These are phyloP conservation scores for Silene vulgaris DNA, from an alignment of 179 eudicot species.

Conservation along the genomic window DNA sequence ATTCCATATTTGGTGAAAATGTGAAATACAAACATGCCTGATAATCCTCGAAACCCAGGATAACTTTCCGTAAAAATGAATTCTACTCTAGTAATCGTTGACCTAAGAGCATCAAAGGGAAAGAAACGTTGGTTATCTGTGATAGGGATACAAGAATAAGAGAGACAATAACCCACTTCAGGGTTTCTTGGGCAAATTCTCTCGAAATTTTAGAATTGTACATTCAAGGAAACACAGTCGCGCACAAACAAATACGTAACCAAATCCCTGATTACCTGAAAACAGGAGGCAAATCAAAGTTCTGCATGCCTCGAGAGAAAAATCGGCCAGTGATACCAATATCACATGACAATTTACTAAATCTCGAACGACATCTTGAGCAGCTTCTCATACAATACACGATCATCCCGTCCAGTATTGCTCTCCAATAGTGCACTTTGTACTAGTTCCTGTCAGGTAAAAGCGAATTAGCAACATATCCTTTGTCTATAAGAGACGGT, in stretches of 20 bases:
- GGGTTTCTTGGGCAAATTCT: background rate
- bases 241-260: background rate
- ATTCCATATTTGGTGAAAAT: too few species aligned
- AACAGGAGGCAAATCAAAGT: background rate
- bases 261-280: background rate
- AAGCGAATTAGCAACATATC: background rate
- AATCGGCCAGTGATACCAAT: background rate
- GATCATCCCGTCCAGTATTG: slow-evolving; percentile 88
- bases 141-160: too few species aligned
- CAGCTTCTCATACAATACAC: slow-evolving; percentile 74
- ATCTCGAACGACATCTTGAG: slow-evolving; percentile 41
- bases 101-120: too few species aligned
- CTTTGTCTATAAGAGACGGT: background rate
- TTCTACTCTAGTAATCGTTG: too few species aligned
- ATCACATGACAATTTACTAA: background rate
- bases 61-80: too few species aligned
- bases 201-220: too few species aligned
- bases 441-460: slow-evolving; percentile 64
- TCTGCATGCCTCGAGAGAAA: background rate
- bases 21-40: too few species aligned
- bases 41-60: too few species aligned
- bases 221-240: background rate
- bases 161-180: background rate
- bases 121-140: too few species aligned
- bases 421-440: slow-evolving; percentile 93